Base-by-base conservation (phyloP, 2,329 filamentous ascomycete genomes). In the Domatiomyces globalis region DNA sequence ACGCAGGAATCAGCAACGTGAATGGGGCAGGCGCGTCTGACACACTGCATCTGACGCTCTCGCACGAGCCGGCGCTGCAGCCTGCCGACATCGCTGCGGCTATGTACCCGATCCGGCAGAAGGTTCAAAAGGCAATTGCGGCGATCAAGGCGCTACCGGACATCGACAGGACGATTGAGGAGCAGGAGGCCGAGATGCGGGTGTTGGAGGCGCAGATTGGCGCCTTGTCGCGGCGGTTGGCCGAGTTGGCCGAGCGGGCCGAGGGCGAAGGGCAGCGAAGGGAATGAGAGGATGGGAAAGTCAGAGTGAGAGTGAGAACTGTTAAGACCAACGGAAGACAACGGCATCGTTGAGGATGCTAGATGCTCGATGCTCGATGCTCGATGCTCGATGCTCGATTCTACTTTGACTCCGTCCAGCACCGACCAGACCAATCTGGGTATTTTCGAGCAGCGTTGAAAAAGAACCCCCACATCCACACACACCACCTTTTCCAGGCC, bases 101-200 rank as follows among this genome's bases (percentile, higher is more conserved):
- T 36, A 85, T 86, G 1, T 85, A 87, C 62, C 77, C 78, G 36
- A 74, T 95, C 61, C 89, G 87, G 67, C 82, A 89, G 67, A 86
- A 87, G 67, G 78, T 96, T 53, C 84, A 88, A 65, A 83, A 83
- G 59, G 88, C 89, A 48, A 76, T 85, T 48, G 75, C 60, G 2
- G 67, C 69, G 9, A 65, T 73, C 9, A 64, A 67, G 47, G 48
- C 43, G n/a, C 57, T 74, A 42, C 70, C 71, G 8, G 71, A 73
- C 55, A 62, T 71, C n/a, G 60, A 70, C 6, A 63, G 70, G 33
- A 66, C 65, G 10, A 65, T 72, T 12, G 62, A 61, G 8, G 70
- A 74, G 46, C 71, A 73, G 59, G 65, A 71, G 49, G 59, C 51
- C 12, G 71, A 73, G 57, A 72, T 74, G 45, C 51, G 55, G 27